Conservation (phyloP, 805 yeast species). For the Saccharomycopsis amapae region DNA sequence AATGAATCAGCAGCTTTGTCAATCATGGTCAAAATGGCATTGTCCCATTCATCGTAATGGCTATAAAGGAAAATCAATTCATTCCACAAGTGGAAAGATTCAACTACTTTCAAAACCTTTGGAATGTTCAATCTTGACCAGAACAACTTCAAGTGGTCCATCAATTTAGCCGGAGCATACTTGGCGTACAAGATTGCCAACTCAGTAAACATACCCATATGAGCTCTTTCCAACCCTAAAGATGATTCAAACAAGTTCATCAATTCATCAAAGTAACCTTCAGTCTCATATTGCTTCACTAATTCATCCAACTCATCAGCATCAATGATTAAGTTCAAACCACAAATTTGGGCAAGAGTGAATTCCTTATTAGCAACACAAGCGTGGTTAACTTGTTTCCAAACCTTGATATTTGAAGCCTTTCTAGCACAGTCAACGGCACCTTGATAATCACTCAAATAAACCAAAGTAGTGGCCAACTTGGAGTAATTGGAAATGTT, state of each 20-base stretch:
- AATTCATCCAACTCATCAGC: slow-evolving; percentile 94
- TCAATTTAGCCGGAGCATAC: slow-evolving; percentile 81
- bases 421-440: slow-evolving; percentile 99
- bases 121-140: slow-evolving; percentile 99
- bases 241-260: slow-evolving; percentile 93
- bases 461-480: slow-evolving; percentile 93
- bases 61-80: slow-evolving; percentile 94
- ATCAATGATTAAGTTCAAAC: slow-evolving; percentile 91
- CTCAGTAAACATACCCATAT: slow-evolving; percentile 99
- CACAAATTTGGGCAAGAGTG: slow-evolving; percentile 97
- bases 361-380: slow-evolving; percentile 93
- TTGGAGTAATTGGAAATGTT: slow-evolving; percentile 91
- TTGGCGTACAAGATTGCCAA: slow-evolving; percentile 85
- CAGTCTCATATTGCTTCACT: slow-evolving; percentile 77
- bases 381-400: slow-evolving; percentile 97
- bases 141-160: slow-evolving; percentile 94
- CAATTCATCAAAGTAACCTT: slow-evolving; percentile 88
- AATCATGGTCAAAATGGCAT: slow-evolving; percentile 94
- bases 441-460: slow-evolving; percentile 83
- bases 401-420: slow-evolving; percentile 86
- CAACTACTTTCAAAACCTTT: slow-evolving; percentile 90
- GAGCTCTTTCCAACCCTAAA: slow-evolving; percentile 94
- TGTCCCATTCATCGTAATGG: slow-evolving; percentile 99
- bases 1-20: slow-evolving; percentile 89
- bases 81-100: slow-evolving; percentile 90